A percentile compares a stretch with the other conserved stretches of the same genome.
phyloP scores from a whole-genome alignment of 257 asterid species.

The Fraxinus pennsylvanica region DNA sequence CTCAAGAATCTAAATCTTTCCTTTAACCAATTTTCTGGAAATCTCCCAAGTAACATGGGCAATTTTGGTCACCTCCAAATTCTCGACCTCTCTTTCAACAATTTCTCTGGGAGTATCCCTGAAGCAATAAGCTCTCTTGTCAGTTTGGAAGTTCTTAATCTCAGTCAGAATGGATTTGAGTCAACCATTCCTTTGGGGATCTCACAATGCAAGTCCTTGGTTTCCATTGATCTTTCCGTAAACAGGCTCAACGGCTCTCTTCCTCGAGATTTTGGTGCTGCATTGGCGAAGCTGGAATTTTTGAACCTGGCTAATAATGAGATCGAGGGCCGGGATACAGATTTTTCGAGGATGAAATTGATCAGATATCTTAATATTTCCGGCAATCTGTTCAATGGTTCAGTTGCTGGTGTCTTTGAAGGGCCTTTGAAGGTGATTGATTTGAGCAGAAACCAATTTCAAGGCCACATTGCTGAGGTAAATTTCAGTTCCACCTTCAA shows the following conservation, averaged over 20 bases:
- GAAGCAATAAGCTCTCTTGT: conserved; percentile 69
- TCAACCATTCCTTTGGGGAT: conserved; percentile 60
- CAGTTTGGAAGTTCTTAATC: conserved; percentile 57
- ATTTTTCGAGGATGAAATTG: conserved; percentile 52
- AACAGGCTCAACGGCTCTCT: conserved; percentile 62
- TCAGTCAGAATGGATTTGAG: conserved; percentile 60
- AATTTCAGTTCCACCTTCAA: conserved; percentile 54
- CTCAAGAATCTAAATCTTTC: conserved; percentile 71
- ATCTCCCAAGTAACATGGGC: conserved; percentile 69
- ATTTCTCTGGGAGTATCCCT: conserved; percentile 70
- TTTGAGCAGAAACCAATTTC: conserved; percentile 85
- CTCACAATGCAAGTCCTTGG: conserved; percentile 55
- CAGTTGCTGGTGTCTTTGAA: conserved; percentile 60
- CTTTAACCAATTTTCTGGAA: conserved; percentile 53
- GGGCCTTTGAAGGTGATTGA: conserved; percentile 77
- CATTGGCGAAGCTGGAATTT: conserved; percentile 55
- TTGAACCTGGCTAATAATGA: conserved; percentile 68
- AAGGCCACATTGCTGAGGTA: conserved; percentile 84
- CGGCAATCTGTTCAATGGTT: conserved; percentile 68
- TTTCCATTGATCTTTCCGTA: conserved; percentile 61
- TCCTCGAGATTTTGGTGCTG: conserved; percentile 60
- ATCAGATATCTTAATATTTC: conserved; percentile 67
- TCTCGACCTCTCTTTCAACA: conserved; percentile 80
- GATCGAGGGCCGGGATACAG: conserved; percentile 64
- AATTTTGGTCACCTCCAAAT: conserved; percentile 72